Base-by-base conservation (phyloP, 768 basidiomycete species). In the Tubosaeta sp. region DNA sequence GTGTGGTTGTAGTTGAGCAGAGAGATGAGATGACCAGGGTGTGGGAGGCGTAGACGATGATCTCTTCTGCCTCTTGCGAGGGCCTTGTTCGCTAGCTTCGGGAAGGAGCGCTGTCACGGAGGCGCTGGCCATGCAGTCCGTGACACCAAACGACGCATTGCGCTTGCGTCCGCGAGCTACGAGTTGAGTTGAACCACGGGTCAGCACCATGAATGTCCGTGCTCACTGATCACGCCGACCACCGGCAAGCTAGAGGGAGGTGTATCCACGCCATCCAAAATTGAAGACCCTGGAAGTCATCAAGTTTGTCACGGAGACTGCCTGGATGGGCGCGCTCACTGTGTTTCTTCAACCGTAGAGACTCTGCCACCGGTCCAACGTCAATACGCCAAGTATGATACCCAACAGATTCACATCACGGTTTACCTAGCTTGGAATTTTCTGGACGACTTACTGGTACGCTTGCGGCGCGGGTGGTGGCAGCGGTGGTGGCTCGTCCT, bases 131-230 rank as follows among this genome's bases (percentile, higher is more conserved):
- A 35, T 52, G 19, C 9, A 27, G 48, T 50, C 46, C 27, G 16
- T 27, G 33, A 13, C 38, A 42, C 34, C 37, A 29, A 51, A 51
- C 12, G 41, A 52, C 8, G 41, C 42, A 26, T 26, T 48, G 25
- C 58, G 64, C 32, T 64, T 60, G 61, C 55, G 64, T 39, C 60
- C 50, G 27, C 55, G 53, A 26, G 53, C 55, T 63, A 50, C 43
- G 33, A 43, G 39, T 44, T 37, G 25, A 25, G 48, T 60, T 41
- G 50, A 44, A 42, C 46, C 14, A n/a, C 9, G 27, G 16, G 43
- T 39, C 48, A 9, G 49, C 7, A 27, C n/a, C 4, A 27, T n/a
- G 25, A 22, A 16, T 35, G 41, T 41, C 19, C 26, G 12, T 35
- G 31, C 59, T 61, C 46, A 66, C 62, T 8, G 31, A 44, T 55